These are phyloP conservation scores for Rhodotorula kratochvilovae DNA, from an alignment of 768 basidiomycete genomes.

Conservation along the genomic window DNA sequence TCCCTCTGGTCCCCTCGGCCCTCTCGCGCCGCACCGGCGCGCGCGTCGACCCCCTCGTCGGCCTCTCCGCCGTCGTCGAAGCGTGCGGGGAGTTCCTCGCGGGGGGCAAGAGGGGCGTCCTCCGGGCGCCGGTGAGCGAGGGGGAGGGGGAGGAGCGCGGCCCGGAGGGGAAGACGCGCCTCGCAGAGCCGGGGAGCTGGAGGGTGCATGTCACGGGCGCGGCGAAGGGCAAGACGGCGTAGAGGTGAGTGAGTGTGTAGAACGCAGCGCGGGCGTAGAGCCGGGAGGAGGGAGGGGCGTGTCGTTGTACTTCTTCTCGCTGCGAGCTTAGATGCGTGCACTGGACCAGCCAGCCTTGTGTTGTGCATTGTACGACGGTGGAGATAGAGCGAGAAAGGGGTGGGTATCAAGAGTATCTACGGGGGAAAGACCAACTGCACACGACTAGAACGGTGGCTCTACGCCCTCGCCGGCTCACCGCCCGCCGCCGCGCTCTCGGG, in stretches of 20 bases:
- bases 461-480: background rate
- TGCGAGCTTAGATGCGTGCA: no score
- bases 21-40: conserved; percentile 6
- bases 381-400: no score
- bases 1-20: conserved; percentile 2
- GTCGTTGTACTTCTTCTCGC: background rate
- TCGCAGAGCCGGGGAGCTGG: conserved; percentile 5
- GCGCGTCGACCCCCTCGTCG: background rate
- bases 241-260: no score
- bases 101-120: background rate
- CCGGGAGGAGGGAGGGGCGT: background rate
- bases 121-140: background rate
- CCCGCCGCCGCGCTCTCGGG: background rate
- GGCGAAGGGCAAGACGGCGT: background rate
- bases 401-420: no score
- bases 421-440: no score
- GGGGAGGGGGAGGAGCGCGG: conserved; percentile 2
- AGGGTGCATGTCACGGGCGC: conserved; percentile 8
- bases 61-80: background rate
- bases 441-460: background rate
- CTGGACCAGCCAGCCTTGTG: no score
- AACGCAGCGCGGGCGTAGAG: no score
- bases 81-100: conserved; percentile 16
- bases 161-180: background rate
- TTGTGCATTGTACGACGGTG: no score